These are phyloP conservation scores for Colletotrichum orbiculare DNA, from an alignment of 2,329 filamentous ascomycete species.

Conservation along the genomic window DNA sequence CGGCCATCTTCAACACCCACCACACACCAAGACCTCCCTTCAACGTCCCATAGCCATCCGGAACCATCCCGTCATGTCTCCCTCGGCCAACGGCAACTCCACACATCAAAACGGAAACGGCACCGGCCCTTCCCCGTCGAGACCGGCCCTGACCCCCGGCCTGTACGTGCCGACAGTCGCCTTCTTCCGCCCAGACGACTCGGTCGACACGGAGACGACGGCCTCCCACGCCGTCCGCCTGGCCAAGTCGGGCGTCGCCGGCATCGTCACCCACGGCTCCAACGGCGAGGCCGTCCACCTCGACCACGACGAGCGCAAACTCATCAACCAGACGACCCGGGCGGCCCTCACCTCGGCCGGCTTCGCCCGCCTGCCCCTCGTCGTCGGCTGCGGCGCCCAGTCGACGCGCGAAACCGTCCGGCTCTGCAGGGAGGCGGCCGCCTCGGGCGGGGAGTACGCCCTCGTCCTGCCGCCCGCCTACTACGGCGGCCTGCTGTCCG, in stretches of 20 bases:
- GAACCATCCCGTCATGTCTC: slow-evolving; percentile 23
- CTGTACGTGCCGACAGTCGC: slow-evolving; percentile 73
- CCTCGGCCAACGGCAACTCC: slow-evolving; percentile 28
- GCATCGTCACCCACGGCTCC: slow-evolving; percentile 76
- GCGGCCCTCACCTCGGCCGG: slow-evolving; percentile 53
- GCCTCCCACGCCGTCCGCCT: slow-evolving; percentile 67
- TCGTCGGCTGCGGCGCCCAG: slow-evolving; percentile 73
- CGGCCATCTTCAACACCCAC: background rate
- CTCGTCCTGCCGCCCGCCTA: slow-evolving; percentile 73
- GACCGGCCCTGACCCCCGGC: slow-evolving; percentile 46
- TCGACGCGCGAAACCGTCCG: slow-evolving; percentile 73
- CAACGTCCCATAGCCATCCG: background rate
- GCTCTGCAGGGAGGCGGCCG: slow-evolving; percentile 66
- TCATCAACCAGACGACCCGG: slow-evolving; percentile 66
- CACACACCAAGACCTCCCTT: background rate
- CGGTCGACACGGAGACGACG: slow-evolving; percentile 64
- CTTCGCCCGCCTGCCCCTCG: slow-evolving; percentile 58
- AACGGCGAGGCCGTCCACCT: slow-evolving; percentile 74
- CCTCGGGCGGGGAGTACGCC: slow-evolving; percentile 70
- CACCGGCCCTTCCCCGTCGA: background rate
- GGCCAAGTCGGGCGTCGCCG: slow-evolving; percentile 71
- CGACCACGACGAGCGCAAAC: slow-evolving; percentile 66
- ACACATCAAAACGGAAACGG: slow-evolving; percentile 24
- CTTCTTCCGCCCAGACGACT: slow-evolving; percentile 68
- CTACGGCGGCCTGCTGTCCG: slow-evolving; percentile 65